Base-by-base conservation (phyloP, 2,329 filamentous ascomycete genomes). In the Tolypocladium sp. region DNA sequence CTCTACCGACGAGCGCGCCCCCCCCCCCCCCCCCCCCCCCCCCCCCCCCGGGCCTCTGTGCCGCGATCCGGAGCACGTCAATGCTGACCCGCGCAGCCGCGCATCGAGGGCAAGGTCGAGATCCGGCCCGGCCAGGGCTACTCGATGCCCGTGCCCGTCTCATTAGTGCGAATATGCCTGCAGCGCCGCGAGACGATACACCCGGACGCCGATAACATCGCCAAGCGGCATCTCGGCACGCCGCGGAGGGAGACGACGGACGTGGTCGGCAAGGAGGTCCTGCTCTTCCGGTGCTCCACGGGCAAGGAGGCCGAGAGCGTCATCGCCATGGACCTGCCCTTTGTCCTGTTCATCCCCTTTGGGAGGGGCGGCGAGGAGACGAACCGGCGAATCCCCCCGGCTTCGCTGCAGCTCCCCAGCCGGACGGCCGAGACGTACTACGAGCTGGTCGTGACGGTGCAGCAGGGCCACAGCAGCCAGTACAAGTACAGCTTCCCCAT, bases 51-150 rank as follows among this genome's bases (percentile, higher is more conserved):
- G 59, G 55, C 59, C 57, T 55, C 60, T 58, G 57, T 54, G 35
- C 30, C n/a, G 51, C 15, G 15, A 38, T 35, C 13, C 25, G 33
- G 20, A 42, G 2, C 9, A 27, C 49, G 33, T 25, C 37, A 25
- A 22, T 55, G 44, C 46, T 59, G 44, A 51, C 54, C n/a, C n/a
- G 22, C 37, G 27, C 70, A 97, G 91, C 94, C 94, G 69, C 90
- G 94, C 71, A 93, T 99, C 77, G 93, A 97, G 80, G 94, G 94
- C 68, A 96, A 94, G 73, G 94, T 99, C 71, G 94, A 97, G 77
- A 94, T 99, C 68, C 86, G 94, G 61, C 94, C 94, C 49, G 87
- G 86, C 58, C 82, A 88, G 63, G 93, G 94, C 62, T 87, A 89
- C 68, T 93, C 92, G 22, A 92, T 92, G 67, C 92, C 94, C 49